Base-by-base conservation (phyloP, 441 rosid genomes). In the Bocquillonia castaneifolia region DNA sequence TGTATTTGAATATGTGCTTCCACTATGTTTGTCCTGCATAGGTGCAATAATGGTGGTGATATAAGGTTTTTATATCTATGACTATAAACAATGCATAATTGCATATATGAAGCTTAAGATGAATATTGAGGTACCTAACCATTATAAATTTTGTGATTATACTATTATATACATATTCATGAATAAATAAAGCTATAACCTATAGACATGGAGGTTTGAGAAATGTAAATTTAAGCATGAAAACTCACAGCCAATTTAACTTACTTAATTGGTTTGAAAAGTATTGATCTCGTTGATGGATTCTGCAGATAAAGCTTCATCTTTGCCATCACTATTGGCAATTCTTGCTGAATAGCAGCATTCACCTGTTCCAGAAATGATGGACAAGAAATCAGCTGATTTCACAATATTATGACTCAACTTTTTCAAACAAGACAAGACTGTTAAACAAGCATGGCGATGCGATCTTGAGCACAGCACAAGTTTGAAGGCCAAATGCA, bases 231-330 rank as follows among this genome's bases (percentile, higher is more conserved):
- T 54, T 18, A 18, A 31, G 36, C 13, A 6, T 57, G 25, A 26
- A 40, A 51, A 28, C 61, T 23, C 47, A n/a, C 0, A 18, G 31
- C 7, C 28, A 36, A 17, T 13, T 26, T 20, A 28, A 71, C 91
- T 84, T 85, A 91, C 99, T 88, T 91, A 67, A 93, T 86, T n/a
- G 99, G 96, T 77, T 88, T 94, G 80, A 94, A 94, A 67, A 94
- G 96, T 73, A 94, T 88, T 32, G 86, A 80, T 73, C 96, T 76
- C 61, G 99, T 94, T 34, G 94, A 84, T 63, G 91, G 82, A 64
- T 92, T 94, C 76, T 87, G 96, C 73, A 94, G 81, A 83, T 94
- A 94, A 72, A 90, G 91, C 81, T 86, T 91, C 98, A 94, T 90
- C 82, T 85, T 94, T 20, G 80, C 86, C 80, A 88, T 79, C 77